Percentiles rank a stretch among this genome's conserved stretches.
Conservation (phyloP, 1,284 basidiomycete species). For the Veloboletus limbatus region DNA sequence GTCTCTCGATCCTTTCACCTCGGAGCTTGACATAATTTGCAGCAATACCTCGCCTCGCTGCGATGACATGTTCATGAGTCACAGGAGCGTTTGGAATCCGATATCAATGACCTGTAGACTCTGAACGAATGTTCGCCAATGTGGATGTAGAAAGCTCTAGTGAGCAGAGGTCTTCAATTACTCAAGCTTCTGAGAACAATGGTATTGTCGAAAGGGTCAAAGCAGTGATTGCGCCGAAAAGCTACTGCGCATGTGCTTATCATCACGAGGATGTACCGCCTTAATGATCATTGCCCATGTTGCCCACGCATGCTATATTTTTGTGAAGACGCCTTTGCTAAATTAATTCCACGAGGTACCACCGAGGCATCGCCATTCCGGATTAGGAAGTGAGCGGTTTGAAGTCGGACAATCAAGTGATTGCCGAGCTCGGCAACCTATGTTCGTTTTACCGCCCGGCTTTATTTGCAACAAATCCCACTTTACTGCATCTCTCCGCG, state of each 20-base stretch:
- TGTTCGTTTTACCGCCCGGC: constrained; percentile 38
- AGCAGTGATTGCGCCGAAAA: constrained; percentile 21
- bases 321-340: constrained; percentile 17
- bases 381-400: constrained; percentile 35
- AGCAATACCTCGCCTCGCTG: constrained; percentile 31
- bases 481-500: constrained; percentile 32
- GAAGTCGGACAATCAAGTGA: constrained; percentile 37
- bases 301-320: constrained; percentile 24
- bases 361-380: constrained; percentile 22
- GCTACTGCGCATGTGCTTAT: constrained; percentile 20
- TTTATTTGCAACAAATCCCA: constrained; percentile 42
- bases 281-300: constrained; percentile 19
- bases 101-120: no score
- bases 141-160: constrained; percentile 1
- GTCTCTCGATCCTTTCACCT: constrained; percentile 5
- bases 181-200: no score
- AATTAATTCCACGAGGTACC: constrained; percentile 28
- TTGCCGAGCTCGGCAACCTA: constrained; percentile 39
- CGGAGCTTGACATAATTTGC: constrained; percentile 11
- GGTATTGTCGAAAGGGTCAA: not conserved
- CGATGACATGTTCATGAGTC: constrained; percentile 20
- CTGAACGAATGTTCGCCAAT: no score
- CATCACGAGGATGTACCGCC: constrained; percentile 28
- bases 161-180: not conserved
- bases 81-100: not conserved